These are phyloP conservation scores for Zygoascus biomembranicola DNA, from an alignment of 805 yeast genomes.

Conservation along the genomic window DNA sequence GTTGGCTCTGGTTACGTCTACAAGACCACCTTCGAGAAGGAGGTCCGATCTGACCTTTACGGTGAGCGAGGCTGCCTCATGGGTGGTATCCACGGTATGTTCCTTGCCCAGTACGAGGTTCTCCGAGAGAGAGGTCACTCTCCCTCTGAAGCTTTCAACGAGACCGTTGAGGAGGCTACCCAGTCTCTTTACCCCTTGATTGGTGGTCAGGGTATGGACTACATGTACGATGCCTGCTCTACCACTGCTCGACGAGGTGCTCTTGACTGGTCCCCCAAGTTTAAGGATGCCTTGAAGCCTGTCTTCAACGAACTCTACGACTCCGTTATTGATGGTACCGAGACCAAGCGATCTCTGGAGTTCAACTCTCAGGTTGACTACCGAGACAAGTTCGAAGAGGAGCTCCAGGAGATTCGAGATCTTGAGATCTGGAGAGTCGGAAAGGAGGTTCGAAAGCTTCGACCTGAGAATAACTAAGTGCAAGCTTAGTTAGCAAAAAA, in stretches of 20 bases:
- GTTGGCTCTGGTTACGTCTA: conserved; percentile 99
- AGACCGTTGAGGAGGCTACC: conserved; percentile 99
- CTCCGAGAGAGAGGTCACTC: conserved; percentile 99
- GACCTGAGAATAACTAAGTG: conserved; percentile 92
- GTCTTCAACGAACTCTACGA: conserved; percentile 94
- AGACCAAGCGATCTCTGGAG: conserved; percentile 96
- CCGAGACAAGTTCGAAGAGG: conserved; percentile 92
- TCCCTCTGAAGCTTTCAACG: conserved; percentile 99
- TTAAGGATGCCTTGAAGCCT: conserved; percentile 98
- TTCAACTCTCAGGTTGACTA: conserved; percentile 98
- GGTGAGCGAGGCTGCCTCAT: conserved; percentile 99
- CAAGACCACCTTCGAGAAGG: conserved; percentile 98
- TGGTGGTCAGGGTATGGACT: conserved; percentile 99
- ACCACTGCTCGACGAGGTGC: conserved; percentile 99
- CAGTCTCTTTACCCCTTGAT: conserved; percentile 98
- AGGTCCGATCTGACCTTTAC: conserved; percentile 97
- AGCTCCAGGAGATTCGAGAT: conserved; percentile 85
- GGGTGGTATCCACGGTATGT: conserved; percentile 99
- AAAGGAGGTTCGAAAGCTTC: conserved; percentile 98
- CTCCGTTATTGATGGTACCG: conserved; percentile 91
- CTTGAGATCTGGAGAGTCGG: conserved; percentile 99
- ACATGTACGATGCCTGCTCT: conserved; percentile 99
- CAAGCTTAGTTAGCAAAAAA: neutral
- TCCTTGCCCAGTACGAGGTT: conserved; percentile 99
- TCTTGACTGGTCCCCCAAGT: conserved; percentile 98